Evolutionary conservation across 192 early-diverging fungal genomes (phyloP).

Genomic region (Chytriomyces sp.): DNA sequence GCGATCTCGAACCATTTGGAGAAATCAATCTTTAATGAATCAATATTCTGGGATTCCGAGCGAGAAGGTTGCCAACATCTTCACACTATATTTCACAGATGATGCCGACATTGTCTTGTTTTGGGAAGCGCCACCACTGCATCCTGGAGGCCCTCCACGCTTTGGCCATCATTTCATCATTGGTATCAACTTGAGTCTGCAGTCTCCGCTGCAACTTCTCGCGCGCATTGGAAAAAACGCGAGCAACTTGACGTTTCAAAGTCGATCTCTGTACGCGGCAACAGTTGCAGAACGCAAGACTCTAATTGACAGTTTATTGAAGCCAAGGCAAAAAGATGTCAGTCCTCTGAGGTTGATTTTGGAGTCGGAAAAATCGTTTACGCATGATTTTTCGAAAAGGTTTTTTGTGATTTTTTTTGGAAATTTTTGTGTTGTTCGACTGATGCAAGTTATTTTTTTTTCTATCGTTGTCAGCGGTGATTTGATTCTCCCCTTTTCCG

Average conservation of each 20-base stretch:
- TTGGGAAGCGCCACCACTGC: conserved; percentile 60
- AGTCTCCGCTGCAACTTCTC: conserved; percentile 51
- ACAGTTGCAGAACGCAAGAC: conserved; percentile 70
- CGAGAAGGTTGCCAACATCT: conserved; percentile 63
- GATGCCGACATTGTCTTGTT: conserved; percentile 87
- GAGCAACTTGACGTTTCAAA: conserved; percentile 33
- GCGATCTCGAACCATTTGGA: conserved; percentile 76
- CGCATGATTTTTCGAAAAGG: conserved; percentile 36
- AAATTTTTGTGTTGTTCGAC: background rate
- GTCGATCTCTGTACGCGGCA: conserved; percentile 69
- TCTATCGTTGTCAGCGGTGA: conserved; percentile 48
- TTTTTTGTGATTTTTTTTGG: background rate
- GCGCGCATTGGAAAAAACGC: conserved; percentile 32
- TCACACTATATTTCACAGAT: conserved; percentile 85
- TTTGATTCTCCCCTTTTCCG: conserved; percentile 60
- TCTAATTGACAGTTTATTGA: conserved; percentile 68
- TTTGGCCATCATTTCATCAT: conserved; percentile 91
- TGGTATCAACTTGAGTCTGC: conserved; percentile 87
- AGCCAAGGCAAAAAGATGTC: conserved; percentile 65
- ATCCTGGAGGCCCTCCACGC: conserved; percentile 40
- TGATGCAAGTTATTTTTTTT: background rate
- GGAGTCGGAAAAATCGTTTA: conserved; percentile 48
- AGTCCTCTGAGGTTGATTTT: conserved; percentile 71
- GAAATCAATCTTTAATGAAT: conserved; percentile 61
- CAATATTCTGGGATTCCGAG: conserved; percentile 74